Conservation (phyloP, 2,329 filamentous ascomycete species). For the Aspergillus unguis region DNA sequence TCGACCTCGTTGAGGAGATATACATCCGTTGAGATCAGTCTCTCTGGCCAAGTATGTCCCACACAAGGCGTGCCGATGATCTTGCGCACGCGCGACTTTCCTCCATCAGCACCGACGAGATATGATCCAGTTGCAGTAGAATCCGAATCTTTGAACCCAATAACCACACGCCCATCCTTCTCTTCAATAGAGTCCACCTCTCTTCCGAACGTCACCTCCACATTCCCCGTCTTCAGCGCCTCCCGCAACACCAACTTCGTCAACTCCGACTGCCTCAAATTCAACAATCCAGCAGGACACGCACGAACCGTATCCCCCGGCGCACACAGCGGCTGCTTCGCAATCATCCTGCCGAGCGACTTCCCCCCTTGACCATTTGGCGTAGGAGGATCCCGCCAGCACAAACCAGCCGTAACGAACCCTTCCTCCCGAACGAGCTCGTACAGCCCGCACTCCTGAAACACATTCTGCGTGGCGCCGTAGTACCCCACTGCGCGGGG, state of each 20-base stretch:
- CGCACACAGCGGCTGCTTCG: too few species aligned
- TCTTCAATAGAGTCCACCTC: neutral
- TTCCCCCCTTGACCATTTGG: neutral
- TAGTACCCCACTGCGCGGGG: neutral
- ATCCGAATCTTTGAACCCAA: neutral
- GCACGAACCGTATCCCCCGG: neutral
- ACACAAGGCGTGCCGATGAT: neutral
- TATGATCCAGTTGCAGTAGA: neutral
- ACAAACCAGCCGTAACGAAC: neutral
- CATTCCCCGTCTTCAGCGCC: neutral
- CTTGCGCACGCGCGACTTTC: neutral
- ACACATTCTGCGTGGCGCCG: too few species aligned
- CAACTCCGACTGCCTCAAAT: neutral
- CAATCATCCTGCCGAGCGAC: neutral
- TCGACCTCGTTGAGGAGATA: neutral
- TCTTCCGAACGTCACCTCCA: neutral
- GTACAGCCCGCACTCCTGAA: neutral
- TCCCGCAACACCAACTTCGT: neutral
- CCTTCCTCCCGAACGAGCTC: neutral
- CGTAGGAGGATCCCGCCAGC: neutral
- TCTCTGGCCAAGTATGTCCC: neutral
- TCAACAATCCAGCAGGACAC: neutral
- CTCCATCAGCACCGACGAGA: neutral
- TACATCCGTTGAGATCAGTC: neutral
- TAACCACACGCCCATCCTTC: neutral